Base-by-base conservation (phyloP, 805 yeast species). In the Candida awuae region DNA sequence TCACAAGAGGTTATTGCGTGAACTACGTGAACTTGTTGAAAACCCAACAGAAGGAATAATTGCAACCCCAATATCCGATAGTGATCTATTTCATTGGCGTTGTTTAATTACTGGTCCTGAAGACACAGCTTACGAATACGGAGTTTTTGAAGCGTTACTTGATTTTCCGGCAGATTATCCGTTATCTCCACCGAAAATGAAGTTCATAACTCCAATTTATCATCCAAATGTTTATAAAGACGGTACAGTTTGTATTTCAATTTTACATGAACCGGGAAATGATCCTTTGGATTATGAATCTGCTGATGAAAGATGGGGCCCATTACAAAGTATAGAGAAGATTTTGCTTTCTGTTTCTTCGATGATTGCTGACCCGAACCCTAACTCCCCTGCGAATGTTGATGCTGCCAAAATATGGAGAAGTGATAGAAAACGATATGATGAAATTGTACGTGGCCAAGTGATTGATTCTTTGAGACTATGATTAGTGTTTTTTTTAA, bases 241-340 rank as follows among this genome's bases (percentile, higher is more conserved):
- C 55, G 98, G 98, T 3, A 85, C 85, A 18, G 98, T 92, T 4
- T 92, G 98, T 60, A 92, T 92, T 36, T 85, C 95, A 13, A 92
- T 92, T 35, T 67, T 92, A 48, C 98, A 92, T 58, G 78, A 96
- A 1, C 95, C 97, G 1, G 98, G 98, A 9, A 95, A 88, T 51
- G 98, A 92, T 60, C 97, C 98, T 16, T 76, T 87, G 58, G 87
- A 82, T 71, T 92, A 92, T 62, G 98, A 92, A 60, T 63, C 84
- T 22, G 95, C 97, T 0, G 94, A 88, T 51, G 98, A 92, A 63
- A 68, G 98, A 48, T 92, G 98, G 98, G 84, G 94, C 6, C 98
- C 98, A 0, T 88, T 92, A 22, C 98, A 92, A 59, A 84, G 94
- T 56, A 88, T 92, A n/a, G 98, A 92, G 63, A 92, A 92, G 71